Evolutionary conservation across 2,329 filamentous ascomycete genomes (phyloP).

Genomic region (Cladosporium colombiae): DNA sequence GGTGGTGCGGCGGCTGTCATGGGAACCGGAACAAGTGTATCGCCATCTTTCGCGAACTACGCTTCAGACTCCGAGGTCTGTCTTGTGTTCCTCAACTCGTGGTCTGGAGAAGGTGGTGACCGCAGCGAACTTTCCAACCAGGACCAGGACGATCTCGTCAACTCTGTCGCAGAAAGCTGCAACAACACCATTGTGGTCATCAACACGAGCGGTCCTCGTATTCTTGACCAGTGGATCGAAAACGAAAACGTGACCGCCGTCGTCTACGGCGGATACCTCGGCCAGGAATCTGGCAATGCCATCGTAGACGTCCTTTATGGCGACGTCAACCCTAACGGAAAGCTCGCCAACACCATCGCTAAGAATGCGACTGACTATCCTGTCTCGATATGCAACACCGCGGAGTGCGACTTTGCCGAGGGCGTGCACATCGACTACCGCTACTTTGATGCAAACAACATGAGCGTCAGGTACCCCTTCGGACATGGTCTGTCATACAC

Average conservation of each 20-base stretch:
- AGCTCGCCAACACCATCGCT: conserved; percentile 35
- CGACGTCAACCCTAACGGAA: conserved; percentile 32
- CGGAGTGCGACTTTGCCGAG: conserved; percentile 41
- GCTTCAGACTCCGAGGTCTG: conserved; percentile 29
- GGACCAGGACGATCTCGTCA: conserved; percentile 33
- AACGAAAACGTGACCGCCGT: conserved; percentile 36
- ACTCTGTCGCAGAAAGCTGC: conserved; percentile 34
- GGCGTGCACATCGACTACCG: conserved; percentile 50
- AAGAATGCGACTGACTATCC: conserved; percentile 34
- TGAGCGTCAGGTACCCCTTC: conserved; percentile 46
- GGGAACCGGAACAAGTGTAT: conserved; percentile 10
- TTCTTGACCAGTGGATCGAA: conserved; percentile 35
- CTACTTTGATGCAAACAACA: conserved; percentile 44
- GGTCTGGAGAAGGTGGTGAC: conserved; percentile 33
- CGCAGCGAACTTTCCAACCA: conserved; percentile 31
- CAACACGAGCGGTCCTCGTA: conserved; percentile 34
- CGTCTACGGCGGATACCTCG: conserved; percentile 33
- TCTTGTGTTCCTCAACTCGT: conserved; percentile 36
- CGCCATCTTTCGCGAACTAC: conserved; percentile 12
- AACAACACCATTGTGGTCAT: conserved; percentile 36
- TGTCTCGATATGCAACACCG: conserved; percentile 42
- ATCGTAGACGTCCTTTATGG: conserved; percentile 36
- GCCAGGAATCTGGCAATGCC: conserved; percentile 33
- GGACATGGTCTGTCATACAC: conserved; percentile 49
- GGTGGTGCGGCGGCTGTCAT: neutral